Evolutionary conservation across 768 basidiomycete species (phyloP), one percentile per base, ranked within the genome.

Genomic region (Hericium erinaceus): DNA sequence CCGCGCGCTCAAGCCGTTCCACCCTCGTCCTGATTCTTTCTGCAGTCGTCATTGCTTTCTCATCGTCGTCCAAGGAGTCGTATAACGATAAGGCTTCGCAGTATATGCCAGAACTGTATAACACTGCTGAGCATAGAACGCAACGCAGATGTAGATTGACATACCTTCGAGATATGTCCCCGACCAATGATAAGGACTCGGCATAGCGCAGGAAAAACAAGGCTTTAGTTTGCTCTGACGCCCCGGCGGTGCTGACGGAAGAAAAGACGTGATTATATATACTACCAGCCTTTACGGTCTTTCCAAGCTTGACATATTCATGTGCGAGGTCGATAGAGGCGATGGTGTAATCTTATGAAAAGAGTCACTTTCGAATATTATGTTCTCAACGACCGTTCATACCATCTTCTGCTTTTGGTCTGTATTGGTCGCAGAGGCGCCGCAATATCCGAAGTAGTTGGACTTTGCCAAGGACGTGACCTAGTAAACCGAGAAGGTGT

Each of bases 291-390:
- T 86, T 80, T 54, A 80, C 80, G 2, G 73, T 70, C 67, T 87
- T 90, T 3, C 95, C 94, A 1, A 98, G 77, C 39, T 78, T 80
- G 48, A 84, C 73, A 64, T 94, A 93, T 67, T 94, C 91, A 56
- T 83, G 77, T 0, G 88, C 94, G 6, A 95, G 78, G 46, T 85
- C 81, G 1, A 85, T 72, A 2, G 88, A 93, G 1, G 80, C 72
- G 1, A 69, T 69, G 18, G 89, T 74, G 66, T 83, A 91, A 12
- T 75, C 87, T 90, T 22, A 20, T 61, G 53, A 37, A n/a, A 15
- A 63, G 40, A 54, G 39, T 40, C 12, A 13, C 37, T 15, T 38
- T 58, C 15, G 24, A 5, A 50, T 13, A 20, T 5, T 15, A 20
- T 39, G 52, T 18, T 9, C 33, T 54, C 24, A 57, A 48, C 2